Base-by-base conservation (phyloP, 2,329 filamentous ascomycete genomes). In the Sclerotiophoma versabilis region DNA sequence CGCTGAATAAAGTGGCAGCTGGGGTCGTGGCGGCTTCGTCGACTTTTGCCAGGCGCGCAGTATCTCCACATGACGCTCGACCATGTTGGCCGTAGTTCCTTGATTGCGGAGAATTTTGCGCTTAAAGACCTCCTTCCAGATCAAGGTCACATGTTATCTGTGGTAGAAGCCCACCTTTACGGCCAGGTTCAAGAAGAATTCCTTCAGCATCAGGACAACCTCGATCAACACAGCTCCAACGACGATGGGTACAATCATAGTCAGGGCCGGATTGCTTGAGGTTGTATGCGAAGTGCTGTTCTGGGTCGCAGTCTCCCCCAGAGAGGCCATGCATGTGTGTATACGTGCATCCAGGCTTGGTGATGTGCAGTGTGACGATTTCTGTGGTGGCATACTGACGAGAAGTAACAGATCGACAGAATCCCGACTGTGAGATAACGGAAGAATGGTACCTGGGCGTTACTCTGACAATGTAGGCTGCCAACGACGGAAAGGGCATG, bases 1-100 rank as follows among this genome's bases (percentile, higher is more conserved):
- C 9, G 30, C 19, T 8, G 33, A 6, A 11, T 33, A 17, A 9
- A 43, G 14, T 11, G 33, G 30, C n/a, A 32, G 23, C 2, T 10
- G 37, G 9, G 17, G 23, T 34, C 32, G 43, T 17, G 30, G 19
- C 20, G 19, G 7, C 3, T 32, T 19, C 4, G 30, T 39, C 8
- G 54, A 36, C 26, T 58, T 60, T 22, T 50, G 30, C 59, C 54
- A 60, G 23, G 30, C 36, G 19, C 57, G 45, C 39, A 60, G 51
- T n/a, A 9, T 27, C 9, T 32, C 49, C 5, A 57, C 12, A 17
- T 57, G 44, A 14, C 36, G 39, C 37, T 55, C 27, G 12, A 51
- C 19, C 23, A 53, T 0, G 44, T 38, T 11, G 27, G 27, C n/a
- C 42, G 32, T 9, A 33, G 26, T 14, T 23, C 23, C 6, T 36